phyloP scores from a whole-genome alignment of 2,329 filamentous ascomycete genomes.

The Scedosporium dehoogii region DNA sequence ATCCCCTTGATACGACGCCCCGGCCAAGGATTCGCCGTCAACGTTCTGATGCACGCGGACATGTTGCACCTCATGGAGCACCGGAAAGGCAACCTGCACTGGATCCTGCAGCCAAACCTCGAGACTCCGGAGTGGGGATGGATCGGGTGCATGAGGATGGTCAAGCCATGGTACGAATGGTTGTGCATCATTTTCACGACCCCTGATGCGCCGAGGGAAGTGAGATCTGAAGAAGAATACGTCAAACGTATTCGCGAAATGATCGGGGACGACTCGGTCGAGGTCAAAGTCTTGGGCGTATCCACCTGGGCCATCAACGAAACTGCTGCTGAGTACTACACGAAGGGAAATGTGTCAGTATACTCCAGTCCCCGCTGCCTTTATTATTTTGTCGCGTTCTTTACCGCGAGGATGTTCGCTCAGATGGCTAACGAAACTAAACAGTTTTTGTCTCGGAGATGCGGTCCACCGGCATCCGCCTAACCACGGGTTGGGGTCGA shows the following conservation, averaged over 20 bases:
- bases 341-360: constrained; percentile 23
- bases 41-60: not conserved
- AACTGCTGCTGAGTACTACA: not conserved
- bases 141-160: not conserved
- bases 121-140: constrained; percentile 33
- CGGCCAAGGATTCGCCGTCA: not conserved
- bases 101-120: constrained; percentile 8
- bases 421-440: not conserved
- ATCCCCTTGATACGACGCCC: constrained; percentile 27
- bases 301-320: not conserved
- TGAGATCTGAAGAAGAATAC: constrained; percentile 35
- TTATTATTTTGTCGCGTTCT: not conserved
- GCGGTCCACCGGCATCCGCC: not conserved
- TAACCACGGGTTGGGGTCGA: not conserved
- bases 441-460: constrained; percentile 21
- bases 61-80: not conserved
- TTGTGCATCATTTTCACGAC: constrained; percentile 41
- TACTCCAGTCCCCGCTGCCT: not conserved
- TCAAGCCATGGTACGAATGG: constrained; percentile 24
- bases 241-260: constrained; percentile 23
- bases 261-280: constrained; percentile 11
- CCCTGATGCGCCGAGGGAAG: constrained; percentile 24
- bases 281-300: constrained; percentile 10
- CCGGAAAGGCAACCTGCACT: constrained; percentile 21
- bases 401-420: not conserved